phyloP scores from a whole-genome alignment of 2,329 filamentous ascomycete species.

The Aspergillus tubingensis region DNA sequence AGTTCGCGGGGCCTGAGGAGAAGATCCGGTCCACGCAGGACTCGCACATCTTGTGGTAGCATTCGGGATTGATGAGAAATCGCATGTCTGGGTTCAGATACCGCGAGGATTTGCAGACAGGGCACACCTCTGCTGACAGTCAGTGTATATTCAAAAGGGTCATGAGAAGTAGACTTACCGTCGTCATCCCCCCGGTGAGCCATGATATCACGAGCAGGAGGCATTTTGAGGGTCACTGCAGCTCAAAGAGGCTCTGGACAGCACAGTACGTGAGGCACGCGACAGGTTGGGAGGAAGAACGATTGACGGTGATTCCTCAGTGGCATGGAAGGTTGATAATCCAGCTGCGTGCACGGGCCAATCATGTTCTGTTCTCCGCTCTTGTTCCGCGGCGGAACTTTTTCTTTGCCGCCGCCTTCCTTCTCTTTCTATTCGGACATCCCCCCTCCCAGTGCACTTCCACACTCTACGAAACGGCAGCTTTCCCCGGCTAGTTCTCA shows the following conservation, averaged over 20 bases:
- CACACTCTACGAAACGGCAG: neutral
- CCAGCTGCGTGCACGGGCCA: slow-evolving; percentile 28
- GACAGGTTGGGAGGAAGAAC: slow-evolving; percentile 1
- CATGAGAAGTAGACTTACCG: slow-evolving; percentile 29
- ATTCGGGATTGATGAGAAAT: slow-evolving; percentile 96
- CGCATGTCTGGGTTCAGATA: slow-evolving; percentile 94
- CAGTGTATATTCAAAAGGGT: slow-evolving; percentile 11
- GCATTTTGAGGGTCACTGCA: slow-evolving; percentile 27
- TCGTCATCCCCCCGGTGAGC: slow-evolving; percentile 45
- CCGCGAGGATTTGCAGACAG: slow-evolving; percentile 93
- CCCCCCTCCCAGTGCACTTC: neutral
- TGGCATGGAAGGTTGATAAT: slow-evolving; percentile 15
- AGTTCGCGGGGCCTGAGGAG: slow-evolving; percentile 85
- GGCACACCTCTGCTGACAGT: slow-evolving; percentile 71
- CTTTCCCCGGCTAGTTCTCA: slow-evolving; percentile 6
- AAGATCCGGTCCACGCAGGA: slow-evolving; percentile 95
- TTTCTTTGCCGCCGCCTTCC: slow-evolving; percentile 18
- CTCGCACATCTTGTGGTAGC: slow-evolving; percentile 98
- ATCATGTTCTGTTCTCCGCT: slow-evolving; percentile 18
- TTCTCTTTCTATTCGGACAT: slow-evolving; percentile 12
- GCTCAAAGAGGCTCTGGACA: neutral
- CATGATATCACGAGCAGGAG: slow-evolving; percentile 33
- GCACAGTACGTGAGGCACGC: neutral
- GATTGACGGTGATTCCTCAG: slow-evolving; percentile 9
- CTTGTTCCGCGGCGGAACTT: slow-evolving; percentile 22